A percentile compares a stretch with the other conserved stretches of the same genome.
Evolutionary conservation across 345 rosid genomes (phyloP).

Genomic region (Corchorus capsularis): DNA sequence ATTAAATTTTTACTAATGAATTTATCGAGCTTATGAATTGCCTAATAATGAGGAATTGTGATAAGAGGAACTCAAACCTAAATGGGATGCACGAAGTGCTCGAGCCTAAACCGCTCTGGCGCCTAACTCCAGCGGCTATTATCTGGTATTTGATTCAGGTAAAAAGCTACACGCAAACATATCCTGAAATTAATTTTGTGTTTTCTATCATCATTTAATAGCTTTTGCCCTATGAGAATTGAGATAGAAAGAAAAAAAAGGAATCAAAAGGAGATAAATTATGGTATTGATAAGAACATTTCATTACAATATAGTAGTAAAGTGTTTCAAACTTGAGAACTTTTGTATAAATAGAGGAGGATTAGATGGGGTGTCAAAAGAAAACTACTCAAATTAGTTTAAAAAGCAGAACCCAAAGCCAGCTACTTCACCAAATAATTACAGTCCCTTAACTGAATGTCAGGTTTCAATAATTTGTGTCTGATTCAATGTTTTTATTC

Average conservation of each 20-base stretch:
- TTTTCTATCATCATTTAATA: background rate
- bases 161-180: no score
- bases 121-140: no score
- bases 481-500: background rate
- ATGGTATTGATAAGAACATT: background rate
- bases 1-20: no score
- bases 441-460: background rate
- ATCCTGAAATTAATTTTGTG: no score
- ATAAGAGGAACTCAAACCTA: no score
- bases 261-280: background rate
- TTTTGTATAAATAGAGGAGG: background rate
- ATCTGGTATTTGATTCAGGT: no score
- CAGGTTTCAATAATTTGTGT: background rate
- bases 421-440: conserved; percentile 3
- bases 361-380: conserved; percentile 13
- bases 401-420: conserved; percentile 6
- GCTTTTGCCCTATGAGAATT: background rate
- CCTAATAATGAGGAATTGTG: no score
- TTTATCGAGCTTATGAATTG: no score
- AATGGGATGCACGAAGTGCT: no score
- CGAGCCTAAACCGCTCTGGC: no score
- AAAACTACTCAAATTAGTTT: conserved; percentile 1
- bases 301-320: background rate
- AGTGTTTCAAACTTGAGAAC: background rate
- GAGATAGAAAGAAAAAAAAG: background rate